Conservation (phyloP, 768 basidiomycete genomes). For the Lactifluus piperatus region DNA sequence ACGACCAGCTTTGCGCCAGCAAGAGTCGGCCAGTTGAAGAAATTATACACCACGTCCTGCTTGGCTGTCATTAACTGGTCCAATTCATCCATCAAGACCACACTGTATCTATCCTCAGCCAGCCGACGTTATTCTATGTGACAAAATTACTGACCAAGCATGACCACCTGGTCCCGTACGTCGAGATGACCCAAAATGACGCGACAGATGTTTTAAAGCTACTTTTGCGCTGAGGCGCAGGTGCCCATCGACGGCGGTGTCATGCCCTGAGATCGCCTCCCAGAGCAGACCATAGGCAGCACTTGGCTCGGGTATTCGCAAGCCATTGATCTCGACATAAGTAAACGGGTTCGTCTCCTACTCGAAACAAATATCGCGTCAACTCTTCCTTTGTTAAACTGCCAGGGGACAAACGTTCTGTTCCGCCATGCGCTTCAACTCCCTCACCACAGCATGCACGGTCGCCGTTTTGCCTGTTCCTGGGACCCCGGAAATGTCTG, state of each 20-base stretch:
- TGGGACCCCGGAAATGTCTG: constrained; percentile 97
- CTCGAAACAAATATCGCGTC: background rate
- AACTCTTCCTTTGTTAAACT: background rate
- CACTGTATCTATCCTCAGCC: constrained; percentile 38
- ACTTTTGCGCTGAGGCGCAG: constrained; percentile 69
- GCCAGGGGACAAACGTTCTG: constrained; percentile 45
- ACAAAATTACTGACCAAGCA: constrained; percentile 61
- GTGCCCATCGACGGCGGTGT: constrained; percentile 51
- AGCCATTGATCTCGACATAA: constrained; percentile 96
- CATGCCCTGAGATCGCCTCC: constrained; percentile 85
- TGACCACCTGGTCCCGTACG: constrained; percentile 69
- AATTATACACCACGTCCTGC: constrained; percentile 98
- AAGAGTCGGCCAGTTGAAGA: constrained; percentile 99
- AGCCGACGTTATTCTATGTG: background rate
- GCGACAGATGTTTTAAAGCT: constrained; percentile 68
- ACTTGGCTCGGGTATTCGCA: constrained; percentile 86
- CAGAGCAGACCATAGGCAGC: constrained; percentile 88
- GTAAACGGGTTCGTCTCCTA: constrained; percentile 93
- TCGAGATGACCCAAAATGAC: constrained; percentile 62
- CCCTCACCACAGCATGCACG: constrained; percentile 85
- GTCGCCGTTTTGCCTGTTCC: constrained; percentile 99
- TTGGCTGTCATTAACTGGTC: constrained; percentile 94
- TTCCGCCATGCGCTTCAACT: constrained; percentile 83
- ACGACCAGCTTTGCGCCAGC: constrained; percentile 84
- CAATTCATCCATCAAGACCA: constrained; percentile 97